Evolutionary conservation across 2,329 filamentous ascomycete species (phyloP).

Genomic region (Cucurbitaria berberidis): DNA sequence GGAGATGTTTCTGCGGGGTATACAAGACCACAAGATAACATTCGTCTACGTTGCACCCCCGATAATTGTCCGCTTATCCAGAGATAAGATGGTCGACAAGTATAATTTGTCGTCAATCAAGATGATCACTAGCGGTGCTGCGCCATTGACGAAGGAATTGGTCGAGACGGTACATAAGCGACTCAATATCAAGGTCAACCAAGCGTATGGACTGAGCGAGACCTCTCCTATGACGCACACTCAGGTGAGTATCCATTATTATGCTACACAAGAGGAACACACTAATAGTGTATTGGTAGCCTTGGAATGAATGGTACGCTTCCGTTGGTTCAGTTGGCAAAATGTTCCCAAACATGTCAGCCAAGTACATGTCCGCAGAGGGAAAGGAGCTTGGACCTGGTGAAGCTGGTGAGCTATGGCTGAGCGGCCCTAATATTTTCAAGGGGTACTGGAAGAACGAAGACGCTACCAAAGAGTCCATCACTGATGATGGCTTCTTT

Average conservation of each 20-base stretch:
- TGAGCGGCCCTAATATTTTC: constrained; percentile 81
- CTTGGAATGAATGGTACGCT: constrained; percentile 33
- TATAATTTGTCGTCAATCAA: constrained; percentile 80
- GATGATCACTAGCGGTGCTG: constrained; percentile 85
- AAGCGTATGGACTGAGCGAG: constrained; percentile 34
- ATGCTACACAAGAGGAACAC: not conserved
- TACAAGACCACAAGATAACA: constrained; percentile 76
- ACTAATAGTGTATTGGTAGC: constrained; percentile 8
- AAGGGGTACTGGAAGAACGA: constrained; percentile 77
- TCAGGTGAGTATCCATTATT: constrained; percentile 16
- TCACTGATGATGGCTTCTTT: constrained; percentile 71
- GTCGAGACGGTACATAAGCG: constrained; percentile 75
- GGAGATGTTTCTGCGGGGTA: constrained; percentile 73
- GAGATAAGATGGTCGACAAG: constrained; percentile 75
- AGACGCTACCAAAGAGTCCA: constrained; percentile 70
- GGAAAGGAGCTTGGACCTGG: constrained; percentile 65
- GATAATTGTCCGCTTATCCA: constrained; percentile 77
- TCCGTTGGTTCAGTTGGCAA: constrained; percentile 75
- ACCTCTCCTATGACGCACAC: constrained; percentile 34
- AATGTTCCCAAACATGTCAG: constrained; percentile 77
- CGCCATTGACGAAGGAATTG: constrained; percentile 79
- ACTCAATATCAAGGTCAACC: constrained; percentile 56
- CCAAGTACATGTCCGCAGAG: constrained; percentile 72
- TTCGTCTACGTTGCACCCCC: constrained; percentile 84
- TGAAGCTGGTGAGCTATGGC: constrained; percentile 64